Evolutionary conservation across 768 basidiomycete species (phyloP).

Genomic region (Glaciozyma antarctica): DNA sequence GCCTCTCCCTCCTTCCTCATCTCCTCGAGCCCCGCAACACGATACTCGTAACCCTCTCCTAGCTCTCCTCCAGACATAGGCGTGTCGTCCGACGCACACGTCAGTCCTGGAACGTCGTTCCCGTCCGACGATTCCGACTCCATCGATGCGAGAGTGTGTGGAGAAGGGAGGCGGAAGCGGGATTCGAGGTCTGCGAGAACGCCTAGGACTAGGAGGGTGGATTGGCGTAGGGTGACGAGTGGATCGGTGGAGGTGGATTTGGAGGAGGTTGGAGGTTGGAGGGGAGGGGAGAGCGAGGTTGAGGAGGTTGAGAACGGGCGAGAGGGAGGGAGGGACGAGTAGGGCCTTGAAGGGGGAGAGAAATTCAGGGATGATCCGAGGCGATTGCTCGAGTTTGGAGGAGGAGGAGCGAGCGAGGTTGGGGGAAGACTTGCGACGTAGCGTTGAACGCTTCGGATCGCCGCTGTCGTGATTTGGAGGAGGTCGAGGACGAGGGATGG

Average conservation of each 20-base stretch:
- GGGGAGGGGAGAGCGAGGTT: constrained; percentile 33
- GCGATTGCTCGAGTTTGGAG: not conserved
- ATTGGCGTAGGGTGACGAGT: constrained; percentile 58
- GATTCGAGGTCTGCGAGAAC: constrained; percentile 74
- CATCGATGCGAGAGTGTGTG: not conserved
- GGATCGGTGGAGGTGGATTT: constrained; percentile 11
- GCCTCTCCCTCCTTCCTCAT: constrained; percentile 3
- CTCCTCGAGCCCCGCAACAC: constrained; percentile 2
- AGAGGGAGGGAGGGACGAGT: constrained; percentile 16
- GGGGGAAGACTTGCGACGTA: constrained; percentile 74
- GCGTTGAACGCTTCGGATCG: constrained; percentile 72
- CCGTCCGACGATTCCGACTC: not conserved
- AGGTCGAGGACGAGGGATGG: constrained; percentile 49
- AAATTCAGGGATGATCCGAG: constrained; percentile 1
- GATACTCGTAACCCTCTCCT: constrained; percentile 10
- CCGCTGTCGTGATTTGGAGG: constrained; percentile 67
- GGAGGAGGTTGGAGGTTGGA: not conserved
- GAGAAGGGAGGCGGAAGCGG: constrained; percentile 45
- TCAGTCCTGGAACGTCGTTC: not conserved
- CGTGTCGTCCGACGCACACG: not conserved
- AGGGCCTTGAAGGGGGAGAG: constrained; percentile 17
- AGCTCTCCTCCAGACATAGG: not conserved
- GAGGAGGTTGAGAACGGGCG: constrained; percentile 33
- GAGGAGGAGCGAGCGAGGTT: constrained; percentile 34
- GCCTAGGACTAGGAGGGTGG: constrained; percentile 74